Conservation (phyloP, 805 yeast genomes). For the Yarrowia porcina region DNA sequence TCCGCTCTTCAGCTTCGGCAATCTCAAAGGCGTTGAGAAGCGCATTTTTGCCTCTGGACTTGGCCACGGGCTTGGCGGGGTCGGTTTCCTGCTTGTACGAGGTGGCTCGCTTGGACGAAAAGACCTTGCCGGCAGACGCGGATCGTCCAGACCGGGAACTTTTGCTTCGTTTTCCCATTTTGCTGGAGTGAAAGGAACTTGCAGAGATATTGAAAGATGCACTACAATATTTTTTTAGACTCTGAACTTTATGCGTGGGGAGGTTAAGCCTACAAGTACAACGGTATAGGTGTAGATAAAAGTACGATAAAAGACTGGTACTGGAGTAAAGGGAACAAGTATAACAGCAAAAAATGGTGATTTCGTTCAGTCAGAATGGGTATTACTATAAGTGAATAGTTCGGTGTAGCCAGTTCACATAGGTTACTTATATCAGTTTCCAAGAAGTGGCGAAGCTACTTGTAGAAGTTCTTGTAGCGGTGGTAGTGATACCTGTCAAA, state of each 20-base stretch:
- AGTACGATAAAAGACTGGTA: no score
- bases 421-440: no score
- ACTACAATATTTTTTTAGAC: constrained; percentile 8
- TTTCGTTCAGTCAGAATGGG: no score
- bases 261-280: no score
- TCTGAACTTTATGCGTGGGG: background rate
- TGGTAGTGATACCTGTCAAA: no score
- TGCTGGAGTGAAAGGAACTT: background rate
- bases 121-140: constrained; percentile 3
- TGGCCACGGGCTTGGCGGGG: background rate
- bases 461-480: no score
- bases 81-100: constrained; percentile 15
- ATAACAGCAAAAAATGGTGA: no score
- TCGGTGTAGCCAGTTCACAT: no score
- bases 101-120: constrained; percentile 13
- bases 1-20: constrained; percentile 15
- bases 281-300: no score
- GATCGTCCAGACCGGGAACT: constrained; percentile 2
- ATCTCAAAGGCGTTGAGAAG: constrained; percentile 13
- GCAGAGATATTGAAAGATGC: background rate
- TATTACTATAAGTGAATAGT: no score
- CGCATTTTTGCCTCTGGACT: constrained; percentile 14
- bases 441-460: no score
- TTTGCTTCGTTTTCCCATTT: constrained; percentile 19
- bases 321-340: no score